A percentile compares a stretch with the other conserved stretches of the same genome.
These are phyloP conservation scores for Suhomyces sp. DNA, from an alignment of 805 yeast species.

Conservation along the genomic window DNA sequence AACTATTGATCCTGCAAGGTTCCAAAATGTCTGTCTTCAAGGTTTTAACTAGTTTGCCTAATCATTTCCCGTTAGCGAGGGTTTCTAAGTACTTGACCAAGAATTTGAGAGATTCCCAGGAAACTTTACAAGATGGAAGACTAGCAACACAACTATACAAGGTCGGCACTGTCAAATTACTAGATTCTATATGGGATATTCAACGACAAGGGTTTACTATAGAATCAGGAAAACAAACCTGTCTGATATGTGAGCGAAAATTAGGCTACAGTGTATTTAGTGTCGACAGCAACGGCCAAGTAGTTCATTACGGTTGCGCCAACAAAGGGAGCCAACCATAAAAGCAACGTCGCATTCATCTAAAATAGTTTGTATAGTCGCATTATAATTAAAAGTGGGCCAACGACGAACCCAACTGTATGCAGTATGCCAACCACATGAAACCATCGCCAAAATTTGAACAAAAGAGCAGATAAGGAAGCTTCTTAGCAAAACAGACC, in stretches of 20 bases:
- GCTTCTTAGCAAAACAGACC: neutral
- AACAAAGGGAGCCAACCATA: constrained; percentile 4
- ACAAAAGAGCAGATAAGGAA: neutral
- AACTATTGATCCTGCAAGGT: constrained; percentile 44
- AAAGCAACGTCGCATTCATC: neutral
- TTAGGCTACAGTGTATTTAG: constrained; percentile 55
- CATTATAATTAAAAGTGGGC: neutral
- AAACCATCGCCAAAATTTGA: constrained; percentile 1
- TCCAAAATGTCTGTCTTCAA: constrained; percentile 44
- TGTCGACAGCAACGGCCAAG: constrained; percentile 41
- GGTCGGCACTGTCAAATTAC: constrained; percentile 49
- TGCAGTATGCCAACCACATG: neutral
- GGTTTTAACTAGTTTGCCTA: constrained; percentile 53
- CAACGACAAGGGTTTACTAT: constrained; percentile 36
- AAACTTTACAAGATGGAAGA: constrained; percentile 37
- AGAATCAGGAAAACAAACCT: constrained; percentile 42
- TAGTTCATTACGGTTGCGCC: constrained; percentile 59
- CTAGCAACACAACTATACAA: constrained; percentile 51
- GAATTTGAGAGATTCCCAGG: constrained; percentile 41
- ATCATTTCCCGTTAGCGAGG: constrained; percentile 41
- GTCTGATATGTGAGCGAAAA: constrained; percentile 57
- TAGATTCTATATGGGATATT: constrained; percentile 39
- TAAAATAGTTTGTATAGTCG: neutral
- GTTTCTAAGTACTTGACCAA: constrained; percentile 45
- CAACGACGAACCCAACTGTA: neutral